Evolutionary conservation across 2,329 filamentous ascomycete genomes (phyloP).

Genomic region (Monilinia fructigena): DNA sequence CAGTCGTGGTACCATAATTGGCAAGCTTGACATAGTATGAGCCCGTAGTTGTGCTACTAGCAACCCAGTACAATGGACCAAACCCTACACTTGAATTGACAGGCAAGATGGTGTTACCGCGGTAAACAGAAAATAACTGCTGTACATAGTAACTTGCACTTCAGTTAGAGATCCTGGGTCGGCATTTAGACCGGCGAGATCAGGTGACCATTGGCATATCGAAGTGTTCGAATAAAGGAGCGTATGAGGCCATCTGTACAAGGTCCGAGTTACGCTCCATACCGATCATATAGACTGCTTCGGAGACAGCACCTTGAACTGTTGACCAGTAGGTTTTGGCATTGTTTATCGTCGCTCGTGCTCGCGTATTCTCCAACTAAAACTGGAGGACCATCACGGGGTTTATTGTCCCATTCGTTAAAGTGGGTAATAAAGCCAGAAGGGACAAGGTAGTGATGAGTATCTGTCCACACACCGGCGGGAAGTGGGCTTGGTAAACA

Average conservation of each 20-base stretch:
- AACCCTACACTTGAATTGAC: slow-evolving; percentile 41
- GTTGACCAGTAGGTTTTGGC: slow-evolving; percentile 25
- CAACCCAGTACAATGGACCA: slow-evolving; percentile 50
- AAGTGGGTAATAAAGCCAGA: slow-evolving; percentile 22
- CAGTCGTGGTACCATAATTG: slow-evolving; percentile 50
- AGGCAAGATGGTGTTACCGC: slow-evolving; percentile 48
- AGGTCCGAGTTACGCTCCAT: slow-evolving; percentile 29
- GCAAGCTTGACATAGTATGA: slow-evolving; percentile 50
- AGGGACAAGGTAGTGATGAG: slow-evolving; percentile 26
- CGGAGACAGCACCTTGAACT: slow-evolving; percentile 24
- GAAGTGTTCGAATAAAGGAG: slow-evolving; percentile 41
- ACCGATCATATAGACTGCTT: slow-evolving; percentile 29
- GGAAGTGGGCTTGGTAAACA: slow-evolving; percentile 26
- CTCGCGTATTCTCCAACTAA: slow-evolving; percentile 31
- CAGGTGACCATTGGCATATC: slow-evolving; percentile 33
- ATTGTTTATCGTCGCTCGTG: slow-evolving; percentile 20
- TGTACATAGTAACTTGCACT: slow-evolving; percentile 25
- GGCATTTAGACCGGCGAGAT: slow-evolving; percentile 27
- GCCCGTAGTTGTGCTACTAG: slow-evolving; percentile 42
- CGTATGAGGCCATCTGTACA: slow-evolving; percentile 28
- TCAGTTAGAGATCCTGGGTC: slow-evolving; percentile 25
- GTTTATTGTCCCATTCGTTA: slow-evolving; percentile 26
- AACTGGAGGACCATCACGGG: slow-evolving; percentile 15
- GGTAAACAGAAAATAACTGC: slow-evolving; percentile 47
- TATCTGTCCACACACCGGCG: slow-evolving; percentile 25